A percentile compares a stretch with the other conserved stretches of the same genome.
phyloP scores from a whole-genome alignment of 148 eudicot genomes.

The Nepenthes gracilis region DNA sequence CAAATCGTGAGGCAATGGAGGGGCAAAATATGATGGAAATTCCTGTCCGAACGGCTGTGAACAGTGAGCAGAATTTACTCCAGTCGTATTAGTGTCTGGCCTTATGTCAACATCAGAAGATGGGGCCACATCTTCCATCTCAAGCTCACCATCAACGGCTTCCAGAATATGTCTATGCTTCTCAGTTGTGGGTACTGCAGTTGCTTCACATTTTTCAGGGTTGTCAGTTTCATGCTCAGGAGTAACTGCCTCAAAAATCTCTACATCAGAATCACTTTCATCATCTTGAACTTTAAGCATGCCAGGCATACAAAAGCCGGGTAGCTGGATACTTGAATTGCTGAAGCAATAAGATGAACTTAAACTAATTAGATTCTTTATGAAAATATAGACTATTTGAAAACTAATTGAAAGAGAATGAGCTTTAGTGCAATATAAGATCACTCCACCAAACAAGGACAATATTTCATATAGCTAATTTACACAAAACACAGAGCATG shows the following conservation, averaged over 20 bases:
- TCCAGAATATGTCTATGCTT: conserved; percentile 85
- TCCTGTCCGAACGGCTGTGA: conserved; percentile 25
- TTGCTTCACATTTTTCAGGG: conserved; percentile 27
- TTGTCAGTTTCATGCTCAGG: conserved; percentile 61
- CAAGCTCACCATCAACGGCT: conserved; percentile 99
- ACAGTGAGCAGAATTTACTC: conserved; percentile 12
- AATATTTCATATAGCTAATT: too few relatives aligned
- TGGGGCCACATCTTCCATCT: conserved; percentile 98
- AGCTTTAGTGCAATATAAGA: too few relatives aligned
- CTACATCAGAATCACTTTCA: conserved; percentile 82
- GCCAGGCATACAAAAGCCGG: conserved; percentile 86
- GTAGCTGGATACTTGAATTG: conserved; percentile 93
- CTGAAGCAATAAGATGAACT: conserved; percentile 26
- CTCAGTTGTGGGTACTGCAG: conserved; percentile 18
- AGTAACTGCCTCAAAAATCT: conserved; percentile 92
- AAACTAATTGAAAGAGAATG: too few relatives aligned
- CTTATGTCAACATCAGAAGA: conserved; percentile 33
- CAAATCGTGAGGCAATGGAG: conserved; percentile 44
- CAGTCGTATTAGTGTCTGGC: conserved; percentile 16
- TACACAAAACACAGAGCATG: too few relatives aligned
- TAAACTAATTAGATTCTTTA: conserved; percentile 3
- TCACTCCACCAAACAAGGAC: too few relatives aligned
- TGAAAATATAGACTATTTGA: neutral
- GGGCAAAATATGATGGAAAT: conserved; percentile 23
- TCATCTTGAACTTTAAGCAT: conserved; percentile 73